Base-by-base conservation (phyloP, 495 filamentous ascomycete species). In the Penicillium malachiteum region DNA sequence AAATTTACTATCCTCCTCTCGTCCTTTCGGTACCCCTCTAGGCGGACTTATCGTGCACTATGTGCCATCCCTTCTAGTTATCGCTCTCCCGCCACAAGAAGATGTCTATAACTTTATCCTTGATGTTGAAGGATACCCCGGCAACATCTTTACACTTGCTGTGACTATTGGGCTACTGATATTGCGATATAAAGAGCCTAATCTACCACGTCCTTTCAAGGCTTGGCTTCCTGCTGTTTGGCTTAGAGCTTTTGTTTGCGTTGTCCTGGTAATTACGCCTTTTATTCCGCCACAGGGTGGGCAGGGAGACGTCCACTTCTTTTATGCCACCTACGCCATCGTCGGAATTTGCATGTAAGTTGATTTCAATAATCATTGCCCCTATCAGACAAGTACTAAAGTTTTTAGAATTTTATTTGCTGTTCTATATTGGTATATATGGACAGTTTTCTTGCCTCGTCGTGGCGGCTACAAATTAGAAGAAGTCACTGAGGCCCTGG, bases 51-150 rank as follows among this genome's bases (percentile, higher is more conserved):
- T 89, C 7, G 79, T 87, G 0, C 86, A 89, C 57, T 89, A 81
- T 60, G 73, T 89, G 17, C 87, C 87, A 0, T 88, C 85, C 0
- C 47, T 87, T 1, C 69, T 88, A 2, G 85, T 90, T 10, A 88
- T 88, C 26, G 62, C 74, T 4, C 74, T 90, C 2, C 87, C 85
- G 0, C 83, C 86, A 3, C 78, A 82, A 40, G 72, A 77, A n/a
- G 80, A 86, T 44, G 82, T 86, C 5, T 91, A 89, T 64, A 85
- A 82, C 45, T 90, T 91, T 57, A 89, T 91, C 54, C 73, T 89
- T 9, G 84, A 89, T 37, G 84, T 89, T 2, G 86, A 88, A 59
- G 86, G 81, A 3, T 91, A 91, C 59, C 84, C 87, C 0, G 81
- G 73, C 0, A 82, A 86, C 50, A 72, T 89, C 50, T 81, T 83